Conservation (phyloP, 192 early-diverging fungal genomes). For the Entomortierella chlamydospora region DNA sequence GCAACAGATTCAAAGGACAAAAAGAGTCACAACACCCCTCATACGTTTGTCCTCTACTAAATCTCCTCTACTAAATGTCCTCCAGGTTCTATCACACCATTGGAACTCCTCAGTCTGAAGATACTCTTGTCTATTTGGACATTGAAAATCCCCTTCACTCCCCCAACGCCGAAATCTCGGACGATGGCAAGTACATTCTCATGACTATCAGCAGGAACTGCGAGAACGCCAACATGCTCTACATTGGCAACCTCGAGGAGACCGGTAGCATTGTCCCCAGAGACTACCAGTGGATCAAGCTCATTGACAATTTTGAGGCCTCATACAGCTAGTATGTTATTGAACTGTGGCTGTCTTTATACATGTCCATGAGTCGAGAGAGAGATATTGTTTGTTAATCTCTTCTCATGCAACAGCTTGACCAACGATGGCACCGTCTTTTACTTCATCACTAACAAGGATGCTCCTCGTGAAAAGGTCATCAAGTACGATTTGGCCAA, state of each 20-base stretch:
- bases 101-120: conserved; percentile 70
- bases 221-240: conserved; percentile 61
- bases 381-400: not conserved
- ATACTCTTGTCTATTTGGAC: conserved; percentile 67
- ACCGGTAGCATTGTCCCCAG: conserved; percentile 15
- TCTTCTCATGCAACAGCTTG: conserved; percentile 38
- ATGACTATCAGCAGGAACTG: conserved; percentile 57
- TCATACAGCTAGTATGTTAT: conserved; percentile 54
- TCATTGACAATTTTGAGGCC: conserved; percentile 66
- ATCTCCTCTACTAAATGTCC: too few species aligned
- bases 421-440: conserved; percentile 70
- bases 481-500: conserved; percentile 71
- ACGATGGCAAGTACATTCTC: conserved; percentile 73
- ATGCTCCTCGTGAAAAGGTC: conserved; percentile 71
- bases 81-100: conserved; percentile 64
- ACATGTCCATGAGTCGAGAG: not conserved
- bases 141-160: conserved; percentile 59
- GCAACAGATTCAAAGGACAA: too few species aligned
- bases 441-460: conserved; percentile 68
- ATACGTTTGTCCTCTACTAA: too few species aligned
- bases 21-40: too few species aligned
- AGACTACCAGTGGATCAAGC: conserved; percentile 54
- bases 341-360: not conserved
- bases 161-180: conserved; percentile 44
- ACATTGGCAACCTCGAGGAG: conserved; percentile 50